These are phyloP conservation scores for Ophiocordyceps robertsii DNA, from an alignment of 2,329 filamentous ascomycete genomes.

Conservation along the genomic window DNA sequence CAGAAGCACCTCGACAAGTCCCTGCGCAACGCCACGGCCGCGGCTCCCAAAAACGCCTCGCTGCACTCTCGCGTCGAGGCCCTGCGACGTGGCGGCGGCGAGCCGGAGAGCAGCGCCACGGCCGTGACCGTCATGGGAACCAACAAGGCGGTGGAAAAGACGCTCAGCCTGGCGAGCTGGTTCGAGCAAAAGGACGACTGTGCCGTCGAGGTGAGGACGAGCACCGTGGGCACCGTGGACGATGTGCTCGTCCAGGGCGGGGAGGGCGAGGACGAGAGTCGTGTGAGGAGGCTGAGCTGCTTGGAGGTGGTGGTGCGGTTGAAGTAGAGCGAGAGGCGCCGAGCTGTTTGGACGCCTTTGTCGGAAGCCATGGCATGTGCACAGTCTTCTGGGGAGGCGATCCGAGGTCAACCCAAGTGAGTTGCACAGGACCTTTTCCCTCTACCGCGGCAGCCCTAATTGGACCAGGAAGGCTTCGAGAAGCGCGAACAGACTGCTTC, in stretches of 20 bases:
- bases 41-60: slow-evolving; percentile 33
- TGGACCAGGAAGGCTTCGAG: too few species aligned
- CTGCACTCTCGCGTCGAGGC: slow-evolving; percentile 32
- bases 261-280: slow-evolving; percentile 23
- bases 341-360: background rate
- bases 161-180: slow-evolving; percentile 47
- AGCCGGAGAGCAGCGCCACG: slow-evolving; percentile 12
- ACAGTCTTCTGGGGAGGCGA: too few species aligned
- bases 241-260: slow-evolving; percentile 42
- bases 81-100: slow-evolving; percentile 18
- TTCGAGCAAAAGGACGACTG: slow-evolving; percentile 50
- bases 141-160: slow-evolving; percentile 52
- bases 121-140: slow-evolving; percentile 48
- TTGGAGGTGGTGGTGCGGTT: slow-evolving; percentile 35
- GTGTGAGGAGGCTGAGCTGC: slow-evolving; percentile 35
- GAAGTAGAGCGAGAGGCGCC: slow-evolving; percentile 14
- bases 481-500: too few species aligned
- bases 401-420: too few species aligned
- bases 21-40: slow-evolving; percentile 20
- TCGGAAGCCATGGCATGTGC: background rate
- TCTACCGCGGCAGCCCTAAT: too few species aligned
- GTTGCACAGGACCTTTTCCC: too few species aligned
- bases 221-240: slow-evolving; percentile 52
- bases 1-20: slow-evolving; percentile 47
- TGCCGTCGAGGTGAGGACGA: slow-evolving; percentile 44